These are phyloP conservation scores for Eucalyptus dawsonii DNA, from an alignment of 345 rosid genomes.

Conservation along the genomic window DNA sequence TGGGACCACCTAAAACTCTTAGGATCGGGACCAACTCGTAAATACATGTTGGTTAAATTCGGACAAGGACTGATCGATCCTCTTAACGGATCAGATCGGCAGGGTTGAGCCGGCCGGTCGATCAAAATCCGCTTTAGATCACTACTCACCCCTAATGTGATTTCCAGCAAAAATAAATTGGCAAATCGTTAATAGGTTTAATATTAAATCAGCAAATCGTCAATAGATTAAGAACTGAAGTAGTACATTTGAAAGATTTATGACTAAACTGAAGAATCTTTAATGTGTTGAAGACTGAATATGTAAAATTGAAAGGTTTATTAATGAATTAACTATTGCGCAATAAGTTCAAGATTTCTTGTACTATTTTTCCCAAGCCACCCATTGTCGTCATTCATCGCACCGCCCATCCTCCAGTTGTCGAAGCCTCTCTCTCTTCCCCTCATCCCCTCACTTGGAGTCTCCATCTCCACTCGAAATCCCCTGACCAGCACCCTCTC, in stretches of 20 bases:
- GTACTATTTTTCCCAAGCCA: neutral
- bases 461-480: neutral
- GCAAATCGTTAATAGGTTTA: too few species aligned
- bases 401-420: neutral
- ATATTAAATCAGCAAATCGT: neutral
- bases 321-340: neutral
- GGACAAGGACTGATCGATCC: too few species aligned
- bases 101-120: too few species aligned
- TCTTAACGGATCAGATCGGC: too few species aligned
- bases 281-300: too few species aligned
- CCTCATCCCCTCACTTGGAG: neutral
- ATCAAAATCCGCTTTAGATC: too few species aligned
- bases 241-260: neutral
- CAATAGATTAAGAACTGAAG: neutral
- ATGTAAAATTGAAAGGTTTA: too few species aligned
- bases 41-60: too few species aligned
- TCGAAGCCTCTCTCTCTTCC: neutral
- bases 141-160: too few species aligned
- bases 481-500: neutral
- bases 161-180: neutral
- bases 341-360: neutral
- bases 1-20: too few species aligned
- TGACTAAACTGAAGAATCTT: fast-evolving
- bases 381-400: neutral
- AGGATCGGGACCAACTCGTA: too few species aligned